Conservation (phyloP, 1,139 yeast genomes). For the Pneumocystis oryctolagi region DNA sequence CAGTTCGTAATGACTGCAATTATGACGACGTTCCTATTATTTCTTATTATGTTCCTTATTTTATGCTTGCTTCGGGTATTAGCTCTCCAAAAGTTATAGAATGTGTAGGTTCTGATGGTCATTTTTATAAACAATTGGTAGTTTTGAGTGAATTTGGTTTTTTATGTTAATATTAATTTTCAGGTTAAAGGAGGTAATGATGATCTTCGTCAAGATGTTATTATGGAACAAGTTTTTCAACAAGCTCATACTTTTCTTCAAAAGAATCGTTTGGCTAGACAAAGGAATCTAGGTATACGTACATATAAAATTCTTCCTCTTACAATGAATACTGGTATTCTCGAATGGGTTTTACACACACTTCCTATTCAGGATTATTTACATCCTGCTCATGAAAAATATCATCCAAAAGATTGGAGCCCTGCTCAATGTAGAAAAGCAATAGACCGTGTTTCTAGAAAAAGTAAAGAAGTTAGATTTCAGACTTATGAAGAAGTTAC, state of each 20-base stretch:
- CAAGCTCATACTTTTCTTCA: slow-evolving; percentile 63
- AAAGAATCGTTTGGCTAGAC: slow-evolving; percentile 42
- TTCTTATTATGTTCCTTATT: slow-evolving; percentile 29
- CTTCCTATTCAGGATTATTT: slow-evolving; percentile 55
- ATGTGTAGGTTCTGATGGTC: slow-evolving; percentile 9
- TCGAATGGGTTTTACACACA: slow-evolving; percentile 78
- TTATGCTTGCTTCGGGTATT: slow-evolving; percentile 60
- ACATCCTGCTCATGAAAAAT: slow-evolving; percentile 38
- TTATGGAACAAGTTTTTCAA: slow-evolving; percentile 92
- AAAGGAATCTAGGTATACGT: slow-evolving; percentile 45
- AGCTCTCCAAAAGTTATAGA: slow-evolving; percentile 9
- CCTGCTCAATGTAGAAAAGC: slow-evolving; percentile 45
- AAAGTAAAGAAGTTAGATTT: slow-evolving; percentile 34
- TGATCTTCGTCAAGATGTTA: slow-evolving; percentile 86
- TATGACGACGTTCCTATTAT: slow-evolving; percentile 41
- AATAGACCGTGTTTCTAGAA: slow-evolving; percentile 47
- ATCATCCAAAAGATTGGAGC: slow-evolving; percentile 32
- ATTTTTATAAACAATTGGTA: slow-evolving; percentile 8
- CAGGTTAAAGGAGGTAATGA: slow-evolving; percentile 72
- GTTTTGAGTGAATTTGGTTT: not conserved
- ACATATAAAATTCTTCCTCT: slow-evolving; percentile 85
- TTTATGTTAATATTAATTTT: not conserved
- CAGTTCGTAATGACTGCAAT: slow-evolving; percentile 23
- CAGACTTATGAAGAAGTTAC: slow-evolving; percentile 38
- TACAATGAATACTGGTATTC: slow-evolving; percentile 74